A percentile compares a stretch with the other conserved stretches of the same genome.
These are phyloP conservation scores for Allantophomopsis lycopodina DNA, from an alignment of 2,329 filamentous ascomycete genomes.

Conservation along the genomic window DNA sequence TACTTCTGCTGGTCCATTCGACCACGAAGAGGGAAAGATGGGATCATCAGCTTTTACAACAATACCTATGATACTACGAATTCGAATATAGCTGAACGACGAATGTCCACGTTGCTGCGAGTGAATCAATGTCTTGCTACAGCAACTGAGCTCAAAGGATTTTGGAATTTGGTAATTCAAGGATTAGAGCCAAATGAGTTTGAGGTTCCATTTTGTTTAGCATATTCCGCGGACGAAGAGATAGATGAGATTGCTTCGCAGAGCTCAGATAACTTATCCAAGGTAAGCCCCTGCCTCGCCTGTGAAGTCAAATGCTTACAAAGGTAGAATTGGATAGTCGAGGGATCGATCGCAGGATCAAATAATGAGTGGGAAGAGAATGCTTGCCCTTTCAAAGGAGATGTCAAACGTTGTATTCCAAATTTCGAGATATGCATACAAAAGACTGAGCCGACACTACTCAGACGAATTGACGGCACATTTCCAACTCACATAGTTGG, in stretches of 20 bases:
- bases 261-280: too few species aligned
- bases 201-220: constrained; percentile 18
- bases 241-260: constrained; percentile 7
- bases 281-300: too few species aligned
- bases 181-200: constrained; percentile 12
- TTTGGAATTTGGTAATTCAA: constrained; percentile 15
- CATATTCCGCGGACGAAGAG: constrained; percentile 18
- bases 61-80: constrained; percentile 16
- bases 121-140: constrained; percentile 19
- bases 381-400: too few species aligned
- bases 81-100: constrained; percentile 19
- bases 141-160: constrained; percentile 18
- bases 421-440: background rate
- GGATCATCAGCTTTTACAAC: constrained; percentile 32
- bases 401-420: too few species aligned
- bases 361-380: too few species aligned
- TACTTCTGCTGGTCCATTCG: constrained; percentile 77
- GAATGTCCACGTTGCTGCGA: constrained; percentile 23
- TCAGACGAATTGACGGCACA: constrained; percentile 26
- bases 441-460: constrained; percentile 6
- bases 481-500: constrained; percentile 43
- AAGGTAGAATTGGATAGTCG: background rate
- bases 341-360: too few species aligned
- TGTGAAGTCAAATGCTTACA: background rate
- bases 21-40: constrained; percentile 59